Evolutionary conservation across 768 basidiomycete species (phyloP), one percentile per base, ranked within the genome.

Genomic region (Tulasnella sp.): DNA sequence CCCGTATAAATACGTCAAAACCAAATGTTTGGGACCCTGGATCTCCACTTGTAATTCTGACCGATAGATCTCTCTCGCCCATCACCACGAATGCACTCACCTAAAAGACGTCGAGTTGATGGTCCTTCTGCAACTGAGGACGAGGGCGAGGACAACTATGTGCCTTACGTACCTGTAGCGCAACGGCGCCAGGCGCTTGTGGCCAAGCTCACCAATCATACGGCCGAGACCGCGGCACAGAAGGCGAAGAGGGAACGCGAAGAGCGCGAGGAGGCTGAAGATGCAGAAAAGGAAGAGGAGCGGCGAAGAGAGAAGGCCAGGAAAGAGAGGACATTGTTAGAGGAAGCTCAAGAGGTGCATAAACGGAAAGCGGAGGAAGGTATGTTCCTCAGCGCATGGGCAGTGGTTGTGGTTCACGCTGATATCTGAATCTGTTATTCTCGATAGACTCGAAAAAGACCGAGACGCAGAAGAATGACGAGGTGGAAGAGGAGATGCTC

Each of bases 331-430:
- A 96, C 93, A 0, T 73, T 99, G 50, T 73, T 99, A 51, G 71
- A 92, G 67, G 93, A 96, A 70, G 96, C 96, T 1, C 92, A 97
- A 72, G 95, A 98, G 68, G 94, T 98, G 30, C 91, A 95, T 67
- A 78, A 78, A 24, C 78, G 78, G 70, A 90, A 85, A 71, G 89
- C 86, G 3, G 78, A 76, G 56, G 88, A 95, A 74, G 87, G 91
- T 89, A 56, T 48, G 73, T 68, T 15, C 17, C 27, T 13, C 43
- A 21, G 29, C 15, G 19, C n/a, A n/a, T n/a, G n/a, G n/a, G n/a
- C n/a, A n/a, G n/a, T 58, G 26, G 55, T 60, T 34, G 17, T 51
- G 23, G 32, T 43, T 7, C 45, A 32, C n/a, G 30, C 24, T 51
- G 1, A 19, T 50, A 5, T 17, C 23, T 15, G 9, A 7, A 53